A percentile compares a stretch with the other conserved stretches of the same genome.
Conservation (phyloP, 2,329 filamentous ascomycete genomes). For the Botrytis hyacinthi region DNA sequence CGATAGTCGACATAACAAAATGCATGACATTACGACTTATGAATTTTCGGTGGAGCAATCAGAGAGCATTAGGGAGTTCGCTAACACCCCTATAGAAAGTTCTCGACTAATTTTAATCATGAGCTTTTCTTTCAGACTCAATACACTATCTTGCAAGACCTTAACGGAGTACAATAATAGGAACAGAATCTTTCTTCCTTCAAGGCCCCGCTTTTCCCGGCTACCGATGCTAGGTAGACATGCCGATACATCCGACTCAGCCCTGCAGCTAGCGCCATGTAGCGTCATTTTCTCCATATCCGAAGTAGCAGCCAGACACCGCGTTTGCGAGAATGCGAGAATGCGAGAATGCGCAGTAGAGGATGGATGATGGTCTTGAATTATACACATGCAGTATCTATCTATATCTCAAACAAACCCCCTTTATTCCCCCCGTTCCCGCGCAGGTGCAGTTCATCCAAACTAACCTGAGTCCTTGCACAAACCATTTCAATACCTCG, state of each 20-base stretch:
- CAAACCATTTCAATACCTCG: neutral
- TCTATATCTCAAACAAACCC: neutral
- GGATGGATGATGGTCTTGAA: neutral
- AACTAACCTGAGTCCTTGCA: neutral
- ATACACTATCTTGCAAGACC: neutral
- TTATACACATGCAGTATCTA: neutral
- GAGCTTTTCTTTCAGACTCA: neutral
- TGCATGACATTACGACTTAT: neutral
- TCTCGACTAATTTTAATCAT: neutral
- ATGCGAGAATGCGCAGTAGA: neutral
- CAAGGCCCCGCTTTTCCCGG: neutral
- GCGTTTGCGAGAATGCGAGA: neutral
- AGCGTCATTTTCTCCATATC: neutral
- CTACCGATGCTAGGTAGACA: neutral
- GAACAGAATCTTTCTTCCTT: neutral
- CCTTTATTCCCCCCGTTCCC: neutral
- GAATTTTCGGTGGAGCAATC: neutral
- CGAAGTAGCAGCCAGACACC: neutral
- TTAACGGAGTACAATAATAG: neutral
- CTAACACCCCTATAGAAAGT: neutral
- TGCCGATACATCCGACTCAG: conserved; percentile 13
- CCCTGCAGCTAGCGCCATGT: conserved; percentile 1
- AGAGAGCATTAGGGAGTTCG: neutral
- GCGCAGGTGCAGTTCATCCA: neutral
- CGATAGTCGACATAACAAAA: neutral